Evolutionary conservation across 2,329 filamentous ascomycete species (phyloP), one percentile per base, ranked within the genome.

Genomic region (Capronia coronata): DNA sequence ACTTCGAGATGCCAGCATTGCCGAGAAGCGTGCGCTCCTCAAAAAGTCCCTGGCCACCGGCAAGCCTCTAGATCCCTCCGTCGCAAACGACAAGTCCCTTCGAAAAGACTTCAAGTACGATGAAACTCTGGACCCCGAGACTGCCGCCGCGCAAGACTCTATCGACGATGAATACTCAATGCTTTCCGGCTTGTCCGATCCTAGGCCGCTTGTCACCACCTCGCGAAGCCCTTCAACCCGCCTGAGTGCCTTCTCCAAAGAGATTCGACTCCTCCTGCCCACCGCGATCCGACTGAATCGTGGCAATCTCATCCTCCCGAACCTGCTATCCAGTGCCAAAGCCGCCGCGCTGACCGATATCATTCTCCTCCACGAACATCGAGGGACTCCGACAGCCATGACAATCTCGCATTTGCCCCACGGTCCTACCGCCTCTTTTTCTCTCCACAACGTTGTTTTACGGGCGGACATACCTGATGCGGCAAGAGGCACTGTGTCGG

Each of bases 101-200:
- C 80, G 90, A 37, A 83, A 87, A 64, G 88, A 97, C 66, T 96
- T 86, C 71, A 89, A 90, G 64, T 98, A 91, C 66, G 93, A 98
- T 65, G 91, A 96, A 68, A 87, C 87, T 2, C 73, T 80, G 19
- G 76, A 88, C 49, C 79, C 84, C 44, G 87, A 94, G 63, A 89
- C 96, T 66, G 95, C 95, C 64, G 80, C 83, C 14, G 84, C 89
- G 53, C 75, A 94, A 77, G 84, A 65, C 23, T 90, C 91, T 29
- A 81, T 97, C 38, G 83, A 94, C 43, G 91, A 96, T 62, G 91
- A 97, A 71, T 97, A 96, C 67, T 81, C 85, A 19, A 82, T 90
- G 59, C 79, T 96, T 1, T 93, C 86, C n/a, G 93, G 93, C 25
- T 81, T 97, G 32, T 80, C 93, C 30, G 93, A 97, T 60, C 89